Base-by-base conservation (phyloP, 129 eudicot species). In the Deinandra increscens region DNA sequence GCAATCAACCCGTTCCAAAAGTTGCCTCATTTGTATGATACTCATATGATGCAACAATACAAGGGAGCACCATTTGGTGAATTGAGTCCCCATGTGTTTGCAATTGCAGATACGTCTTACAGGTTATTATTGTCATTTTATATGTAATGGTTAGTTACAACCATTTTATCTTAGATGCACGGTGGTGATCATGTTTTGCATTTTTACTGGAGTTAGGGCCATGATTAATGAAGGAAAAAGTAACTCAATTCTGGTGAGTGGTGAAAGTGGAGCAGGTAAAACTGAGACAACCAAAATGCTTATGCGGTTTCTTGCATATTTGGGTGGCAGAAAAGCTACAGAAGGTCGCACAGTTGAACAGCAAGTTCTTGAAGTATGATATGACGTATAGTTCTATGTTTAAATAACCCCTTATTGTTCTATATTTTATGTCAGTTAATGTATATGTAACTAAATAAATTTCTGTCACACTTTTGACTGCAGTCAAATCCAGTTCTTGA, bases 401-500 rank as follows among this genome's bases (percentile, higher is more conserved):
- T 69, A 59, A 58, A 18, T 41, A 69, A 54, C 22, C 60, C 49
- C 75, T 50, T 55, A 7, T 61, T 56, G 22, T 56, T 46, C 38
- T 19, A 37, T 31, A 50, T 65, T 12, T 33, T 49, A 61, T 67
- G 64, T 38, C 19, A 29, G 33, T 48, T 43, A 12, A 31, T 34
- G 39, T 36, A 7, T 19, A 37, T 12, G 4, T 42, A 22, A 70
- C 42, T 50, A 6, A 70, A 63, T 15, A 75, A 64, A 15, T 54
- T 64, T 42, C 33, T 33, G 15, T 61, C 26, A 67, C 75, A 54
- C 14, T 49, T 68, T 20, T 74, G 69, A 53, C 48, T 87, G 95
- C 95, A 94, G 97, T 94, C 99, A 44, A 94, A 94, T 82, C 97
- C 99, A 8, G 99, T 94, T 80, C 99, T 94, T 83, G 97, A 94